These are phyloP conservation scores for Fusarium sp. DNA, from an alignment of 2,329 filamentous ascomycete genomes.

Conservation along the genomic window DNA sequence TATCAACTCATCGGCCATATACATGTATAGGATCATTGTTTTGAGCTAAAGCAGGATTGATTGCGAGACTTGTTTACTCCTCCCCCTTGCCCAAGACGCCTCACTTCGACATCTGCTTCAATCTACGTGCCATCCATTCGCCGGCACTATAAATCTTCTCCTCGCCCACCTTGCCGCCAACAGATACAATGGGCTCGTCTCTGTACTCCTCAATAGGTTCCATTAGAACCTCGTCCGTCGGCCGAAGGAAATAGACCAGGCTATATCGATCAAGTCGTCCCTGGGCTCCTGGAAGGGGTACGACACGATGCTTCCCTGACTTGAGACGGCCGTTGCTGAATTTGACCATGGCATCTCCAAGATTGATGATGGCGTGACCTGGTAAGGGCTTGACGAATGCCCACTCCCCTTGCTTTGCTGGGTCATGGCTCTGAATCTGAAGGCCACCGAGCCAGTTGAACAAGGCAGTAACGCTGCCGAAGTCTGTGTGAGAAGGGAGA, in stretches of 20 bases:
- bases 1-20: too few species aligned
- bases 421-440: not conserved
- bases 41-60: too few species aligned
- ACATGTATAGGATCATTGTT: too few species aligned
- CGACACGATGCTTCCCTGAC: not conserved
- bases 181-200: not conserved
- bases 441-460: conserved; percentile 8
- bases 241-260: fast-evolving
- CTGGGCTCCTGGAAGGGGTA: fast-evolving
- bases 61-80: too few species aligned
- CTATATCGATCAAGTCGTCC: not conserved
- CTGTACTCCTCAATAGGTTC: not conserved
- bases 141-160: not conserved
- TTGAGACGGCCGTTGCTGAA: not conserved
- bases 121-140: not conserved
- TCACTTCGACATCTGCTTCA: not conserved
- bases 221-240: not conserved
- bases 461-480: not conserved
- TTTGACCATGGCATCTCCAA: conserved; percentile 4
- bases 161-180: not conserved
- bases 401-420: fast-evolving
- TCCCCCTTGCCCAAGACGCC: too few species aligned
- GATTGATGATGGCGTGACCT: not conserved
- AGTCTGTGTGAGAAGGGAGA: conserved; percentile 1
- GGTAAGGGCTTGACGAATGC: not conserved